Evolutionary conservation across 129 eudicot genomes (phyloP), one percentile per base, ranked within the genome.

Genomic region (Centaurea solstitialis): DNA sequence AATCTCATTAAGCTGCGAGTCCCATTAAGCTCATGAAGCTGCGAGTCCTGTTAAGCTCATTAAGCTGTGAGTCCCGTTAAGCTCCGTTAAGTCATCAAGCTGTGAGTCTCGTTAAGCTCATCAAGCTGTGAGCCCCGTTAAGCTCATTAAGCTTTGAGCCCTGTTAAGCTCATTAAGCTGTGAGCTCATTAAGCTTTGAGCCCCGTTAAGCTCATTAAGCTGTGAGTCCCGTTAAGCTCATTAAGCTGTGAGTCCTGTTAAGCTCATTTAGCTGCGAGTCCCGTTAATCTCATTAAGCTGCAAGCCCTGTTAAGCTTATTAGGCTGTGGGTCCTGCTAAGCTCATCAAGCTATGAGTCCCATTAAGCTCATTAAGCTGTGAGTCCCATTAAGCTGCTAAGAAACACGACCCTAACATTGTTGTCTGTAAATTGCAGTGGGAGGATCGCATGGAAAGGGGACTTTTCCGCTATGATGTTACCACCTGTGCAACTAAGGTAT

Each of bases 381-480:
- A 13, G 59, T 47, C 6, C 59, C 18, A 47, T 47, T 47, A 47
- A 12, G 18, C 65, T 57, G 22, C 86, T 21, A 21, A 7, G 4
- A 7, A 64, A 64, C 26, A 21, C 0, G 11, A 26, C 28, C 68
- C 47, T 77, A 62, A 70, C 30, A 43, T 20, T 41, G 17, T 71
- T 77, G 33, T 23, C 9, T 45, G 61, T 20, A 24, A 33, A 59
- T 10, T 33, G 38, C 81, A 83, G 85, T 93, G 97, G 97, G 97
- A 93, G 86, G 93, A 93, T 57, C 86, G 97, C 53, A 80, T 89
- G 90, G 76, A 53, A 38, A 80, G 82, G 75, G 97, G 93, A 8
- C 86, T 93, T n/a, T 93, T 93, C 68, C 83, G 90, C 45, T 93
- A 93, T 53, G 97, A 93, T 82, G 96, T 93, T 64, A 93, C 96